These are phyloP conservation scores for Pseudogymnoascus sp. DNA, from an alignment of 2,329 filamentous ascomycete genomes.

Conservation along the genomic window DNA sequence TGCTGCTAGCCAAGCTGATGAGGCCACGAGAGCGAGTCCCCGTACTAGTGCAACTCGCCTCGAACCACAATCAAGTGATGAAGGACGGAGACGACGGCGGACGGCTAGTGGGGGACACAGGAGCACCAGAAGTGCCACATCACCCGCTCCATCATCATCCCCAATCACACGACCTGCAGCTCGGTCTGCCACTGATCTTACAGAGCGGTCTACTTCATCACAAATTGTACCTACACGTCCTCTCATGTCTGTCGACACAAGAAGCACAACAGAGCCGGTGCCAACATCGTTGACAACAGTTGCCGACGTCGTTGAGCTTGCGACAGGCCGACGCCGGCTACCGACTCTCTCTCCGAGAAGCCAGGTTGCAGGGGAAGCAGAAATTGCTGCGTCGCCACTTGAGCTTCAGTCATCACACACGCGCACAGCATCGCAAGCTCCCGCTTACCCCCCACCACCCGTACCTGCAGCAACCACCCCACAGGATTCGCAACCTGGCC, in stretches of 20 bases:
- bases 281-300: neutral
- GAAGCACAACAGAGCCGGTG: conserved; percentile 15
- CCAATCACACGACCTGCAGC: conserved; percentile 40
- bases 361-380: neutral
- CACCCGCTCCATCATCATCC: conserved; percentile 35
- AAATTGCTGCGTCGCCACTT: neutral
- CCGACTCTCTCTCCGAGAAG: neutral
- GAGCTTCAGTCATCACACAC: neutral
- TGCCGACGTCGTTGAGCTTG: neutral
- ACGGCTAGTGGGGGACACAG: conserved; percentile 38
- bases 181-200: conserved; percentile 58
- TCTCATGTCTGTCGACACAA: conserved; percentile 13
- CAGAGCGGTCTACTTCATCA: conserved; percentile 30
- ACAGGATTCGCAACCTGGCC: conserved; percentile 19
- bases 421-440: neutral
- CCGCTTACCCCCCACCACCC: neutral
- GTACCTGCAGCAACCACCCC: conserved; percentile 22
- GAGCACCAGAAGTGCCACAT: conserved; percentile 42
- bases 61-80: conserved; percentile 41
- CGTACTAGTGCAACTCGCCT: conserved; percentile 38
- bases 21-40: conserved; percentile 40
- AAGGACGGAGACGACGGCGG: conserved; percentile 38
- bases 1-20: conserved; percentile 36
- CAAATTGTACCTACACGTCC: conserved; percentile 17
- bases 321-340: neutral